Evolutionary conservation across 2,329 filamentous ascomycete species (phyloP), one percentile per base, ranked within the genome.

Genomic region (Fonsecaea erecta): DNA sequence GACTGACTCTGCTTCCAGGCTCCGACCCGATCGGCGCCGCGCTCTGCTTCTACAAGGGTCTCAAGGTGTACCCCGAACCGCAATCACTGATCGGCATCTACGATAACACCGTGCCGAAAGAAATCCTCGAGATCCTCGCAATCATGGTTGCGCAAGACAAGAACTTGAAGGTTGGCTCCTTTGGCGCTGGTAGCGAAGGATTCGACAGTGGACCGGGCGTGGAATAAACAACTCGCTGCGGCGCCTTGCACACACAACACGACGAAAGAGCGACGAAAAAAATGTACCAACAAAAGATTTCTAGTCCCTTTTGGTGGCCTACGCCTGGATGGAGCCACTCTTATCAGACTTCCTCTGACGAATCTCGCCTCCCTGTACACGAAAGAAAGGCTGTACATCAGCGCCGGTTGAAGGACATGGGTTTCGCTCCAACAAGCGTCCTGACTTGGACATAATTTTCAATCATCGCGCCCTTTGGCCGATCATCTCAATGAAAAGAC

Each of bases 81-180:
- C 86, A 89, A 73, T 95, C 98, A 76, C 84, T 99, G 74, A 97
- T 99, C 78, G 87, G 86, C 74, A 97, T 99, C 79, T 99, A 99
- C 81, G 95, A 99, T 80, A 97, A 96, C 87, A 98, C 95, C 34
- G 93, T 98, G 52, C 90, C 94, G 73, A 97, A 97, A 90, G 93
- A 93, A 68, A 91, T 98, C 74, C 88, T 99, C 73, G 94, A 99
- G 79, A 89, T 98, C 73, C 88, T 99, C 69, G 95, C 95, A 71
- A 92, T 97, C 82, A 97, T 99, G 92, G 97, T 99, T 75, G 94
- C 93, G 70, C 88, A 93, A 78, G 95, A 98, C 81, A 86, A 90
- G 69, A 87, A 83, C 70, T 82, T 92, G 71, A 86, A 89, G 71
- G 83, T 91, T 68, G 86, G 82, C 43, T 65, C 61, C 8, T 72